Percentiles rank a stretch among this genome's conserved stretches.
These are phyloP conservation scores for Populus tremula DNA, from an alignment of 345 rosid genomes.

Conservation along the genomic window DNA sequence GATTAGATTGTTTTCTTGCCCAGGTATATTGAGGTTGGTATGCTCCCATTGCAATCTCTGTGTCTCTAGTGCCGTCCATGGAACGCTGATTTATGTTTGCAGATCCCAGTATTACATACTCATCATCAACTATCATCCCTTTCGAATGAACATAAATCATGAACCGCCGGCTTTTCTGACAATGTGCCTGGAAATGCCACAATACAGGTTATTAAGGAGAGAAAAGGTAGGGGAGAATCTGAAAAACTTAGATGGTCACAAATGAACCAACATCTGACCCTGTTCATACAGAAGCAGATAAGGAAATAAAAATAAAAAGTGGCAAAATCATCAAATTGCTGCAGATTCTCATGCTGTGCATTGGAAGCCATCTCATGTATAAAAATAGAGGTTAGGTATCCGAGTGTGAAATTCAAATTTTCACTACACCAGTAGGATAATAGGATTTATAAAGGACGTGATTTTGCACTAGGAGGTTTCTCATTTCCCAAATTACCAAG, in stretches of 20 bases:
- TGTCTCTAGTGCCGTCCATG: conserved; percentile 93
- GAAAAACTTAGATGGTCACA: background rate
- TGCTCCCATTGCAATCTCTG: conserved; percentile 98
- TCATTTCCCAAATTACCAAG: background rate
- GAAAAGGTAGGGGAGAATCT: background rate
- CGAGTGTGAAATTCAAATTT: background rate
- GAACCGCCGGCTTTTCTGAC: conserved; percentile 66
- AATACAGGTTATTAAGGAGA: conserved; percentile 6
- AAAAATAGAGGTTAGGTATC: background rate
- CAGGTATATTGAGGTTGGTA: conserved; percentile 93
- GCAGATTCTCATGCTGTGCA: background rate
- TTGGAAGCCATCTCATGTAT: background rate
- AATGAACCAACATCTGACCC: background rate
- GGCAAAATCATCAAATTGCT: background rate
- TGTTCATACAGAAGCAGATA: background rate
- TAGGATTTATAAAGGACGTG: background rate
- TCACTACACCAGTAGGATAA: background rate
- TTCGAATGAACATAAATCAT: conserved; percentile 97
- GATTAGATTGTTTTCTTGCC: conserved; percentile 57
- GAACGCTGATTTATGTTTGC: conserved; percentile 98
- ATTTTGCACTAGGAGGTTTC: background rate
- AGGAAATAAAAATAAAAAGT: background rate
- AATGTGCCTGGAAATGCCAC: conserved; percentile 44
- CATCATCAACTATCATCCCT: conserved; percentile 95
- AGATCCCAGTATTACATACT: conserved; percentile 79